A percentile compares a stretch with the other conserved stretches of the same genome.
Conservation (phyloP, 768 basidiomycete species). For the Trametes elegans region DNA sequence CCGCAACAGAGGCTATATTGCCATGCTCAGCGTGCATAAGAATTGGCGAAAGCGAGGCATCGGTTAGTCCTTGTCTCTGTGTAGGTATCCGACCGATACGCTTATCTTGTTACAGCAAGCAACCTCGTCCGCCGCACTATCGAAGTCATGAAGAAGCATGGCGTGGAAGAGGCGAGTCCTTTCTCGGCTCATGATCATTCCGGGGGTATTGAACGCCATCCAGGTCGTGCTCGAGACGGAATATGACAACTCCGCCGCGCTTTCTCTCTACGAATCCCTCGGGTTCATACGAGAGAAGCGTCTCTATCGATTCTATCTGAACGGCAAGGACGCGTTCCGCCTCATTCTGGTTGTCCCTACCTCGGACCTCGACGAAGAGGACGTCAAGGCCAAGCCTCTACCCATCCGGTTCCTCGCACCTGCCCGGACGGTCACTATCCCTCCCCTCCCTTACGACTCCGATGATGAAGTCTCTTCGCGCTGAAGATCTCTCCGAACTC, state of each 20-base stretch:
- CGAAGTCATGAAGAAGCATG: slow-evolving; percentile 76
- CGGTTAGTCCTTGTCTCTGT: slow-evolving; percentile 53
- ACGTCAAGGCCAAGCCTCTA: slow-evolving; percentile 6
- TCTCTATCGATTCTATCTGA: slow-evolving; percentile 92
- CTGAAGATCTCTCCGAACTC: background rate
- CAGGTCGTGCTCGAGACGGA: slow-evolving; percentile 98
- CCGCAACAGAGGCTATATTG: slow-evolving; percentile 91
- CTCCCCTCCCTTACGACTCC: slow-evolving; percentile 24
- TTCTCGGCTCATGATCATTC: background rate
- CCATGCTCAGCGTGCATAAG: slow-evolving; percentile 91
- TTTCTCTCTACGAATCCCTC: slow-evolving; percentile 86
- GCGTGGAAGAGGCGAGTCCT: slow-evolving; percentile 80
- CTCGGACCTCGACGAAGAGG: slow-evolving; percentile 9
- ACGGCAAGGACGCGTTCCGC: slow-evolving; percentile 93
- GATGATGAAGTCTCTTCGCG: slow-evolving; percentile 29
- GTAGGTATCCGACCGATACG: slow-evolving; percentile 15
- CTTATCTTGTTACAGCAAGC: slow-evolving; percentile 59
- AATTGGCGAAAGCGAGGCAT: slow-evolving; percentile 88
- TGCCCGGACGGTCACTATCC: slow-evolving; percentile 22
- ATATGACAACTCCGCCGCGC: slow-evolving; percentile 84
- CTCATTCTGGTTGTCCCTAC: slow-evolving; percentile 63
- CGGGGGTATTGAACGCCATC: too few relatives aligned
- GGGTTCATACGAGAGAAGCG: slow-evolving; percentile 97
- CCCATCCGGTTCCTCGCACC: slow-evolving; percentile 22
- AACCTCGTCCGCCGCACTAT: slow-evolving; percentile 82